These are phyloP conservation scores for Starmerella gropengiesseri DNA, from an alignment of 805 yeast genomes.

Conservation along the genomic window DNA sequence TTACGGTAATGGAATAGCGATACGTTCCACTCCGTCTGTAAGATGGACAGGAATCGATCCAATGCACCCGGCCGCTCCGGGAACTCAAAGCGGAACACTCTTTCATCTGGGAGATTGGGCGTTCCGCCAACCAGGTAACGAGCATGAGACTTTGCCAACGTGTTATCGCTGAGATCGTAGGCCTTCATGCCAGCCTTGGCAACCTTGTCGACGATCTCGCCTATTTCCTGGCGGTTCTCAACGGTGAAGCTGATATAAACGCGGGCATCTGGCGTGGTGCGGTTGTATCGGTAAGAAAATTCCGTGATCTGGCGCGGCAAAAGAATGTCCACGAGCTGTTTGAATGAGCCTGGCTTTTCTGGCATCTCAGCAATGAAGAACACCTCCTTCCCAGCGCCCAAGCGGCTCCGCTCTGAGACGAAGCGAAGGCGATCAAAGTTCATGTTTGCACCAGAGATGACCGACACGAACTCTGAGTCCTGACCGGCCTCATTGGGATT, in stretches of 20 bases:
- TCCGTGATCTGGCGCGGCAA: constrained; percentile 90
- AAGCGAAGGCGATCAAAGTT: constrained; percentile 92
- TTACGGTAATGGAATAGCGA: constrained; percentile 94
- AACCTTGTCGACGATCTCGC: constrained; percentile 49
- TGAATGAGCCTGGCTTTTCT: constrained; percentile 84
- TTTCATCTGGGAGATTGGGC: constrained; percentile 60
- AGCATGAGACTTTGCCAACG: constrained; percentile 92
- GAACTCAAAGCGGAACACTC: constrained; percentile 75
- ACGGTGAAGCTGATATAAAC: constrained; percentile 85
- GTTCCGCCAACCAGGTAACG: constrained; percentile 94
- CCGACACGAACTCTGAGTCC: constrained; percentile 63
- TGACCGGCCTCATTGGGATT: constrained; percentile 54
- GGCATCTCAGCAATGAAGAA: constrained; percentile 85
- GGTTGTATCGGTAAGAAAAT: constrained; percentile 72
- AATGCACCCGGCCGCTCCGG: constrained; percentile 97
- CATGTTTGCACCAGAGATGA: constrained; percentile 95
- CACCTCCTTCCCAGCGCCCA: constrained; percentile 97
- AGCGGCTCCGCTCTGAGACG: constrained; percentile 91
- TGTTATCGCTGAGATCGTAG: constrained; percentile 79
- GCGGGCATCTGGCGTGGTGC: constrained; percentile 43
- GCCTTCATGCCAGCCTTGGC: constrained; percentile 58
- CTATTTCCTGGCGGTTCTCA: constrained; percentile 59
- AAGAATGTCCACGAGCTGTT: constrained; percentile 59
- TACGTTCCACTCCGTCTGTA: constrained; percentile 78
- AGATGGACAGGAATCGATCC: constrained; percentile 58